These are phyloP conservation scores for Haematococcus lacustris DNA, from an alignment of 139 green algal species.

Conservation along the genomic window DNA sequence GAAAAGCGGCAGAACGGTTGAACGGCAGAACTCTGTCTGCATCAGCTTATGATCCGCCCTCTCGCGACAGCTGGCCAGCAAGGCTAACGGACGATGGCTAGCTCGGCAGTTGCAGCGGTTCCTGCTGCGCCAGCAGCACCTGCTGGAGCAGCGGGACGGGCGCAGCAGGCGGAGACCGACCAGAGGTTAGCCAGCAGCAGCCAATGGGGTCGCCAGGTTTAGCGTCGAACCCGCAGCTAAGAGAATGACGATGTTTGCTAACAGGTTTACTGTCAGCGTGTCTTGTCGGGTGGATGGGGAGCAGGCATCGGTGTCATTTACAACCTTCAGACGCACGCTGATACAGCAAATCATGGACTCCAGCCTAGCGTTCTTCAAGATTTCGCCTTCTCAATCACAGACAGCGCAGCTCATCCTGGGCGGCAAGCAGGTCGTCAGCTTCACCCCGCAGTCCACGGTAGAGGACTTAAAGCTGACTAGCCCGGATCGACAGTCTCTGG, in stretches of 20 bases:
- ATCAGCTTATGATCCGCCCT: too few species aligned
- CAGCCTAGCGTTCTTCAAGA: slow-evolving; percentile 14
- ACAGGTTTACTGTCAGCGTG: slow-evolving; percentile 4
- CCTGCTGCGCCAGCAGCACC: too few species aligned
- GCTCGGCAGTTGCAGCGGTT: too few species aligned
- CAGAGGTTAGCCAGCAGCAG: too few species aligned
- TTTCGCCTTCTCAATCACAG: not conserved
- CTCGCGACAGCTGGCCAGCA: too few species aligned
- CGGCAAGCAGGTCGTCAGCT: slow-evolving; percentile 10
- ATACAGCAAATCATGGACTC: slow-evolving; percentile 15
- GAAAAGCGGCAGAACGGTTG: too few species aligned
- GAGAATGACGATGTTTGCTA: not conserved
- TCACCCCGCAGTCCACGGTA: slow-evolving; percentile 2
- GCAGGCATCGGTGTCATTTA: not conserved
- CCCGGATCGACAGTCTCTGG: slow-evolving; percentile 6
- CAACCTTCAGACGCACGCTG: slow-evolving; percentile 5
- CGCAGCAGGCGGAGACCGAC: too few species aligned
- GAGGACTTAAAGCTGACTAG: slow-evolving; percentile 9
- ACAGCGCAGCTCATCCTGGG: slow-evolving; percentile 1
- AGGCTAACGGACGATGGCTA: too few species aligned
- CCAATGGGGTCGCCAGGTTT: too few species aligned
- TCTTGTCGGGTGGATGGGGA: slow-evolving; percentile 8
- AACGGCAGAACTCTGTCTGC: too few species aligned
- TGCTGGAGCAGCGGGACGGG: too few species aligned
- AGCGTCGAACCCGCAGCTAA: too few species aligned